Evolutionary conservation across 2,329 filamentous ascomycete genomes (phyloP).

Genomic region (Bimuria novae-zelandiae): DNA sequence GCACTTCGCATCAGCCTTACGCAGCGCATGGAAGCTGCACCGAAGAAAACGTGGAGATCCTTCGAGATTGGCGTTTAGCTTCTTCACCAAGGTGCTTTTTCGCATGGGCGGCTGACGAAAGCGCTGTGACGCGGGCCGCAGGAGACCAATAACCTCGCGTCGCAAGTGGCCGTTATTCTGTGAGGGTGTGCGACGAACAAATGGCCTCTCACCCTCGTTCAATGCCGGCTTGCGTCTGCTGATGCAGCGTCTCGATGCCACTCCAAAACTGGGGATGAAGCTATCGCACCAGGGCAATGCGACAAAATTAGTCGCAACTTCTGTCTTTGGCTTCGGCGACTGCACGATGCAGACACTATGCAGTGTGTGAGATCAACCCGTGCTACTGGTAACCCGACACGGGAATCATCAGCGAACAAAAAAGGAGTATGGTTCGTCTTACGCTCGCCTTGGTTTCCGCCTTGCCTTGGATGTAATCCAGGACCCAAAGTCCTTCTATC

Average conservation of each 20-base stretch:
- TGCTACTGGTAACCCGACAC: constrained; percentile 22
- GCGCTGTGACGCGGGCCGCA: constrained; percentile 7
- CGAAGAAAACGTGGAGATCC: constrained; percentile 19
- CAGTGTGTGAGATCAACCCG: constrained; percentile 11
- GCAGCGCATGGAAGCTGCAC: constrained; percentile 21
- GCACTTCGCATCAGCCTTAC: constrained; percentile 21
- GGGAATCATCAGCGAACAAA: constrained; percentile 13
- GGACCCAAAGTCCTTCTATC: not conserved
- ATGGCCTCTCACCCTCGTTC: not conserved
- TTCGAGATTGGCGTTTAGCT: constrained; percentile 13
- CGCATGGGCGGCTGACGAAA: constrained; percentile 17
- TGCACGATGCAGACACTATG: constrained; percentile 12
- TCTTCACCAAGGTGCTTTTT: constrained; percentile 1
- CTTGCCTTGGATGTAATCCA: constrained; percentile 7
- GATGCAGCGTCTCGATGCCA: not conserved
- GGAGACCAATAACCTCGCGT: constrained; percentile 6
- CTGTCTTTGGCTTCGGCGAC: constrained; percentile 8
- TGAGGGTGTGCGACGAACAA: constrained; percentile 4
- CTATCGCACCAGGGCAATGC: not conserved
- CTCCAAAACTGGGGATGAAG: too few relatives aligned
- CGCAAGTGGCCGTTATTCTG: constrained; percentile 7
- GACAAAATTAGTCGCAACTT: constrained; percentile 7
- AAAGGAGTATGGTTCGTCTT: constrained; percentile 9
- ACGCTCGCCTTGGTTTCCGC: constrained; percentile 11
- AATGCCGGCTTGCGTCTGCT: constrained; percentile 5